Base-by-base conservation (phyloP, 805 yeast genomes). In the Komagataella populi region DNA sequence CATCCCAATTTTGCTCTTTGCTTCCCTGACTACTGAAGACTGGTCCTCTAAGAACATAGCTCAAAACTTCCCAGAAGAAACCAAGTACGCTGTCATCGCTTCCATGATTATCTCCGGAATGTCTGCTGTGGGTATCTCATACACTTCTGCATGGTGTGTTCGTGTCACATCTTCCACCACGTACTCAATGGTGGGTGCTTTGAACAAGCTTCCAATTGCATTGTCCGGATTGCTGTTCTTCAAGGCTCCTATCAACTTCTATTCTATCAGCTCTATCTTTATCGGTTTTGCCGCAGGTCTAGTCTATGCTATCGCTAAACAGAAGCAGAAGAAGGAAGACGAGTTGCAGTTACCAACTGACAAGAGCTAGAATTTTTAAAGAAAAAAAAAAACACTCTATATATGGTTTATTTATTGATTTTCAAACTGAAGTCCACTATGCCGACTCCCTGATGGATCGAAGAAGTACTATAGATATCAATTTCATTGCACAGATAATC, bases 141-240 rank as follows among this genome's bases (percentile, higher is more conserved):
- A 93, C 80, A 88, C 96, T 70, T 89, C 98, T 10, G 99, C 97
- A 55, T 93, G 99, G 99, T 93, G 99, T 80, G 96, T 93, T 58
- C 87, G 99, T 74, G 98, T 93, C 57, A 93, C 99, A 47, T 88
- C 97, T 20, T 90, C 98, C 23, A 93, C 99, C 52, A 93, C 99
- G 52, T 93, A 93, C 74, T 88, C 96, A 51, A 93, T 93, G 99
- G 98, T 93, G 54, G 99, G 99, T 69, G 99, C 99, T 51, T 80
- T 93, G 69, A 93, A 93, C 81, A 93, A 93, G 73, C 81, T 93
- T 62, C 99, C 99, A 65, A 88, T 93, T 63, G 99, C 99, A 14
- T 76, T 93, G 54, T 83, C 96, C 45, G 99, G 99, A 46, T 79
- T 93, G 68, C 64, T 93, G 59, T 91, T 93, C 79, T 93, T 93